phyloP scores from a whole-genome alignment of 352 stramenopile genomes.

The Globisporangium cylindrosporum region DNA sequence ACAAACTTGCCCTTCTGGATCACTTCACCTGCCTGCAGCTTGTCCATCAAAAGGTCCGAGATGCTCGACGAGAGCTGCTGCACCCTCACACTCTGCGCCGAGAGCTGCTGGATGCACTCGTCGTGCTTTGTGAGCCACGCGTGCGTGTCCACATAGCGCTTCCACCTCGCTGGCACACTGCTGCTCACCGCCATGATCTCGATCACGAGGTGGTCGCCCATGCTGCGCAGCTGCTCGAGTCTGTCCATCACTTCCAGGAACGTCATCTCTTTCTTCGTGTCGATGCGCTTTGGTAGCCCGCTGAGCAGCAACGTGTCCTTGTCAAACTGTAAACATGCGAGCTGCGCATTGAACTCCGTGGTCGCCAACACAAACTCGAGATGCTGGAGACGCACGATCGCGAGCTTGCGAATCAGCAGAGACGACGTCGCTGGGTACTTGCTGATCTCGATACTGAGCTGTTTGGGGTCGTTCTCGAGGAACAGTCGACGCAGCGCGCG shows the following conservation, averaged over 20 bases:
- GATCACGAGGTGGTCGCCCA: conserved; percentile 48
- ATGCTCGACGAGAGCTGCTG: conserved; percentile 42
- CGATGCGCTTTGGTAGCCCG: conserved; percentile 32
- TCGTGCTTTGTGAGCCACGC: conserved; percentile 43
- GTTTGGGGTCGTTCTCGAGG: conserved; percentile 17
- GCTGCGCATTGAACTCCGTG: conserved; percentile 28
- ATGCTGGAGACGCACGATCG: conserved; percentile 42
- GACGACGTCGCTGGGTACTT: conserved; percentile 35
- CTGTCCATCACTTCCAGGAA: conserved; percentile 52
- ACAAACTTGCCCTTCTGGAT: conserved; percentile 51
- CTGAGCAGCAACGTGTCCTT: conserved; percentile 36
- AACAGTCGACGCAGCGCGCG: conserved; percentile 44
- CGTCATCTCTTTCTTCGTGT: conserved; percentile 48
- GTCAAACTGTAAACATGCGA: conserved; percentile 39
- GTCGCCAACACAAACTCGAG: conserved; percentile 40
- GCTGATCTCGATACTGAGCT: conserved; percentile 30
- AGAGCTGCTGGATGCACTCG: conserved; percentile 35
- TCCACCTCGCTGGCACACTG: conserved; percentile 41
- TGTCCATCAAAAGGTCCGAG: conserved; percentile 48
- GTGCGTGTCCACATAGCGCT: conserved; percentile 30
- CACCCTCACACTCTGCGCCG: conserved; percentile 37
- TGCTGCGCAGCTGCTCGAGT: conserved; percentile 54
- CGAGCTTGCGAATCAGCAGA: conserved; percentile 46
- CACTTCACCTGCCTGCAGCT: conserved; percentile 42
- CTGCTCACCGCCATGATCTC: conserved; percentile 42